Conservation (phyloP, 2,329 filamentous ascomycete genomes). For the Fusarium anthophilum region DNA sequence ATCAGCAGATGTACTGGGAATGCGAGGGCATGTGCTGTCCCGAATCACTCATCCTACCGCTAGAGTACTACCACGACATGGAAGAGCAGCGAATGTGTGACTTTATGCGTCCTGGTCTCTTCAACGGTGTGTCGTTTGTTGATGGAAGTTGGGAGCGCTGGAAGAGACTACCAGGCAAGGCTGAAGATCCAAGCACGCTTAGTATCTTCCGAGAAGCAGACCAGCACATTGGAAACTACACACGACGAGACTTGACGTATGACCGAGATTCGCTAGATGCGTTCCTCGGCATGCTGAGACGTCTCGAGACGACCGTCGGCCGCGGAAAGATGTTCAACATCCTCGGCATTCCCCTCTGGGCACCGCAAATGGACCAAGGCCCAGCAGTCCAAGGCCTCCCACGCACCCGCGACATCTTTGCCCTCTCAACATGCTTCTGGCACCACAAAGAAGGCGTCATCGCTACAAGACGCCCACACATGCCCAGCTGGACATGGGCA, state of each 20-base stretch:
- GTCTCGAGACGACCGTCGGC: slow-evolving; percentile 45
- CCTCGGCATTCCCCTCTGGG: slow-evolving; percentile 48
- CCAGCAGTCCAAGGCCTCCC: slow-evolving; percentile 28
- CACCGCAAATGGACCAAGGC: slow-evolving; percentile 28
- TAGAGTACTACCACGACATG: slow-evolving; percentile 46
- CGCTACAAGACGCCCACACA: slow-evolving; percentile 42
- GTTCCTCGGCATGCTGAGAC: slow-evolving; percentile 45
- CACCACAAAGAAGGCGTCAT: slow-evolving; percentile 45
- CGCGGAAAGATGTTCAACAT: slow-evolving; percentile 44
- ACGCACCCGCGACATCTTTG: slow-evolving; percentile 47
- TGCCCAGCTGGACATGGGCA: slow-evolving; percentile 52
- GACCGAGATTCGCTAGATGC: slow-evolving; percentile 49
- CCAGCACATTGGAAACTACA: slow-evolving; percentile 48
- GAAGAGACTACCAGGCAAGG: slow-evolving; percentile 44
- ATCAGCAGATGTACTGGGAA: slow-evolving; percentile 53
- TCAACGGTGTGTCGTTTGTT: slow-evolving; percentile 49
- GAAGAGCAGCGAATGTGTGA: slow-evolving; percentile 49
- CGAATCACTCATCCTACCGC: slow-evolving; percentile 46
- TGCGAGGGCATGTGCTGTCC: slow-evolving; percentile 52
- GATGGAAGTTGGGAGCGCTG: slow-evolving; percentile 50
- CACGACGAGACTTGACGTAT: slow-evolving; percentile 40
- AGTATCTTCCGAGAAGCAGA: slow-evolving; percentile 50
- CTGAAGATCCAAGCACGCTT: slow-evolving; percentile 46
- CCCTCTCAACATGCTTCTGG: slow-evolving; percentile 49
- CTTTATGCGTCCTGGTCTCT: slow-evolving; percentile 48